A percentile compares a stretch with the other conserved stretches of the same genome.
phyloP scores from a whole-genome alignment of 352 stramenopile genomes.

The Phytophthora capsici region DNA sequence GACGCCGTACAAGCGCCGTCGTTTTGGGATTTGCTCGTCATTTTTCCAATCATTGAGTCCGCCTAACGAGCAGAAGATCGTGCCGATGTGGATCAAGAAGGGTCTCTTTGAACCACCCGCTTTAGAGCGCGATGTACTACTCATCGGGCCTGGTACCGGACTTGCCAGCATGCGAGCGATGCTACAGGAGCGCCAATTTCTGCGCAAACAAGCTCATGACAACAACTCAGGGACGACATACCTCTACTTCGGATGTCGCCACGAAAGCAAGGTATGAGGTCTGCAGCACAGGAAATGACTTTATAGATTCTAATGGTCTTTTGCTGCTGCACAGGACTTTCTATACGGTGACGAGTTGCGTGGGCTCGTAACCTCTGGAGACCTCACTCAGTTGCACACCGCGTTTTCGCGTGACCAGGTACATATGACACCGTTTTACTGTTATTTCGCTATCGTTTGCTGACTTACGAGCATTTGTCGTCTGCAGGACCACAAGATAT shows the following conservation, averaged over 20 bases:
- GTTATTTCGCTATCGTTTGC: not conserved
- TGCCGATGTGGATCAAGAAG: conserved; percentile 90
- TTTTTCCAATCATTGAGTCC: conserved; percentile 75
- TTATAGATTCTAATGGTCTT: conserved; percentile 5
- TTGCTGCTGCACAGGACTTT: conserved; percentile 68
- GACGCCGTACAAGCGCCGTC: conserved; percentile 90
- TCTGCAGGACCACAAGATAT: conserved; percentile 83
- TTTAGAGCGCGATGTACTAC: conserved; percentile 66
- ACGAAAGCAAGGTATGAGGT: conserved; percentile 65
- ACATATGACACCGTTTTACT: not conserved
- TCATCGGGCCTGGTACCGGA: conserved; percentile 92
- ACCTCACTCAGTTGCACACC: conserved; percentile 78
- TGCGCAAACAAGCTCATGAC: conserved; percentile 34
- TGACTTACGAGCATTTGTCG: not conserved
- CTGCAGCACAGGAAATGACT: not conserved
- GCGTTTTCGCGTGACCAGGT: conserved; percentile 93
- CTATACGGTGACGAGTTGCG: conserved; percentile 86
- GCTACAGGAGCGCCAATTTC: conserved; percentile 78
- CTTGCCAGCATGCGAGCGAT: conserved; percentile 92
- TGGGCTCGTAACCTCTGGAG: conserved; percentile 46
- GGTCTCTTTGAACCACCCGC: conserved; percentile 74
- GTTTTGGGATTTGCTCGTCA: conserved; percentile 82
- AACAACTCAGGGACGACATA: conserved; percentile 37
- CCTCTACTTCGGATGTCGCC: conserved; percentile 92
- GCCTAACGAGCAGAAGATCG: conserved; percentile 35